Evolutionary conservation across 2,329 filamentous ascomycete species (phyloP), one percentile per base, ranked within the genome.

Genomic region (Xylariaceae sp.): DNA sequence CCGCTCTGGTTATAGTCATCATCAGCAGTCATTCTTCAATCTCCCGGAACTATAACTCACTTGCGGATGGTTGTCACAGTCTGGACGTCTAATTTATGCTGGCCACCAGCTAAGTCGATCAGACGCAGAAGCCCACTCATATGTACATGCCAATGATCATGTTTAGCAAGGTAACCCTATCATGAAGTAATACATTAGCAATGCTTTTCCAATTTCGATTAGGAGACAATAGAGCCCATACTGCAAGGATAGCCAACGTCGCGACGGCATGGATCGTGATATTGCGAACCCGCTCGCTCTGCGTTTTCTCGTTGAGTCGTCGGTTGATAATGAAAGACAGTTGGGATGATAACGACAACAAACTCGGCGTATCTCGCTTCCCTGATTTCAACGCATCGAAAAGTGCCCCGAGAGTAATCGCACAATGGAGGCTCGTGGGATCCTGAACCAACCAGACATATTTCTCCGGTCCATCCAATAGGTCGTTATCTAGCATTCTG

Each of bases 71-170:
- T 66, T 43, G 63, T 62, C 2, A 69, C 40, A 0, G 50, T 48
- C 60, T 49, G 29, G 50, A 48, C 5, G 44, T 62, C 60, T 41
- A 64, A 20, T 53, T 40, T 46, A 7, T 55, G 57, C 49, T 69
- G 49, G 0, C 67, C 70, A 18, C 68, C 68, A 26, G 65, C 64
- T 6, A 73, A 51, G 20, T 71, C 69, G 20, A 74, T 63, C 19
- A 74, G 64, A 23, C 70, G 66, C 40, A 63, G 55, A 0, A 75
- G 64, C 0, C 71, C 73, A 29, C 64, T 64, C 71, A 75, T 75
- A 37, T 75, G 73, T 14, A 74, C 57, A 48, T 72, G 64, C 73
- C 73, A 75, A 56, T 75, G 72, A 46, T 75, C 71, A 45, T 73
- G 66, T 18, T 72, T 67, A 16, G 72, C 71, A 7, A 70, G 66